Base-by-base conservation (phyloP, 306 rosid species). In the Crataegus laevigata region DNA sequence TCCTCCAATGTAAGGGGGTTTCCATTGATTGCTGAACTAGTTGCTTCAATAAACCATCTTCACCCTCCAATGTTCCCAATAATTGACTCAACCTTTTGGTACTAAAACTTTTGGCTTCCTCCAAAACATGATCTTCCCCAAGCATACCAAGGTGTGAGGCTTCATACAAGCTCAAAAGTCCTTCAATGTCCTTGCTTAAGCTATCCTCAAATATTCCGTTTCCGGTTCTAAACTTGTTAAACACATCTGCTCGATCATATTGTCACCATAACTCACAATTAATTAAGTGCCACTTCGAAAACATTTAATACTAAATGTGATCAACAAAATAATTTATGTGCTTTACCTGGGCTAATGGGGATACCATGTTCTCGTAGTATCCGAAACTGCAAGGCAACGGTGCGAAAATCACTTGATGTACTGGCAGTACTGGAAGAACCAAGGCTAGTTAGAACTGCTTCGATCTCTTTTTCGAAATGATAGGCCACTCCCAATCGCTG, bases 131-230 rank as follows among this genome's bases (percentile, higher is more conserved):
- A 12, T 83, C 74, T 83, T 79, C 81, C 62, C 66, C 84, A 6
- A 18, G 54, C 69, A 79, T 71, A 15, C 76, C 60, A 6, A 83
- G 81, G 50, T 75, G 64, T 3, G 86, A 71, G 25, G 84, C 81
- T 60, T 83, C 84, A 55, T 66, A 83, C 73, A 83, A 72, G 68
- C 79, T 72, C 81, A 72, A n/a, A 59, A 79, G 50, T 28, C 79
- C 84, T 22, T 79, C 72, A 34, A 42, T 24, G 17, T 72, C 81
- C 10, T 11, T 22, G 62, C 77, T 79, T 34, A 83, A 43, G 73
- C 54, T 34, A 14, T 76, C 69, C 18, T 38, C 47, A 52, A 83
- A 83, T 24, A 66, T 29, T 14, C 77, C 87, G 6, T 68, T 57
- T n/a, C 25, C 8, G 36, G 69, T 50, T 52, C 26, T 61, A 17